These are phyloP conservation scores for Rosa chinensis DNA, from an alignment of 306 rosid genomes.

Conservation along the genomic window DNA sequence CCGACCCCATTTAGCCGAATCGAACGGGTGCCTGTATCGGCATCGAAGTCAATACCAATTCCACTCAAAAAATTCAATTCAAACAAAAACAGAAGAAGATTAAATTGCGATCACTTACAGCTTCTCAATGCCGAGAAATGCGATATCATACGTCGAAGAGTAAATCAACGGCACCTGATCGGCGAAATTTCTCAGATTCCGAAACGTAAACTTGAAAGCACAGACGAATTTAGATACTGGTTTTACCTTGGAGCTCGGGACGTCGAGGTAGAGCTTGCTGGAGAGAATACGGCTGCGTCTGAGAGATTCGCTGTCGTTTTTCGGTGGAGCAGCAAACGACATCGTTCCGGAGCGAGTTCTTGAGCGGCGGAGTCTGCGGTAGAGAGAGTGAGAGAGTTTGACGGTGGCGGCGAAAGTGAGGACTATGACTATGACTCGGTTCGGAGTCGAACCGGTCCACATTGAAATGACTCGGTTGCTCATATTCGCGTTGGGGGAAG, in stretches of 20 bases:
- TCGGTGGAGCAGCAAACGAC: slow-evolving; percentile 53
- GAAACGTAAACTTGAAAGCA: slow-evolving; percentile 4
- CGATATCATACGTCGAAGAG: slow-evolving; percentile 67
- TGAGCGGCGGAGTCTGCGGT: slow-evolving; percentile 17
- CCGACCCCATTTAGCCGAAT: slow-evolving; percentile 88
- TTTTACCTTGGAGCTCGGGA: slow-evolving; percentile 65
- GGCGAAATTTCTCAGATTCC: slow-evolving; percentile 1
- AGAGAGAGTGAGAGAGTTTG: slow-evolving; percentile 21
- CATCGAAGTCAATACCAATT: not conserved
- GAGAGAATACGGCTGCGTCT: slow-evolving; percentile 70
- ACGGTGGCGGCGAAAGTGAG: slow-evolving; percentile 20
- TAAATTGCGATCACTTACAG: slow-evolving; percentile 45
- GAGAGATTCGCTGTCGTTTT: slow-evolving; percentile 31
- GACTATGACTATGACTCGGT: slow-evolving; percentile 7
- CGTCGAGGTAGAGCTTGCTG: slow-evolving; percentile 76
- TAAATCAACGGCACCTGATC: slow-evolving; percentile 86
- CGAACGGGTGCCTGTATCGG: slow-evolving; percentile 87
- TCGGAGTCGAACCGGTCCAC: slow-evolving; percentile 29
- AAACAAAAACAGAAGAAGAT: too few relatives aligned
- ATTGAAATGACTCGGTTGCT: not conserved
- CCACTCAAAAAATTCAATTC: not conserved
- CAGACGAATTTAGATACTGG: not conserved
- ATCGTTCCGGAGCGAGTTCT: slow-evolving; percentile 28
- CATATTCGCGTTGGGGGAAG: not conserved
- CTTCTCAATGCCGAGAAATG: slow-evolving; percentile 85